Evolutionary conservation across 257 asterid genomes (phyloP), one percentile per base, ranked within the genome.

Genomic region (Penstemon davidsonii): DNA sequence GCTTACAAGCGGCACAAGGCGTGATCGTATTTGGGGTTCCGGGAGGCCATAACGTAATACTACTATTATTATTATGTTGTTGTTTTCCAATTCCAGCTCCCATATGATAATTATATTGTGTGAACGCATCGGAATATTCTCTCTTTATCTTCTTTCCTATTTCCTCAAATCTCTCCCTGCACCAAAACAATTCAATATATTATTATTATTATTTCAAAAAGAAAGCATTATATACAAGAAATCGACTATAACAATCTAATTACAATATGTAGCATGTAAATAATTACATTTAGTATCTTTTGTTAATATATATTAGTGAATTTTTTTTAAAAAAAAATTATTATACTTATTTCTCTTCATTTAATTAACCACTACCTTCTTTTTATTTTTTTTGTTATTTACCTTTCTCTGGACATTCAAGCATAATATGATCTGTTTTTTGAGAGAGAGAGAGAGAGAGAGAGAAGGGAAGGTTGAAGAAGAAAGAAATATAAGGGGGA

Each of bases 401-500:
- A 90, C 97, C 96, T 90, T 80, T 88, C 88, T 81, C 86, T 81
- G 83, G 96, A 90, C 97, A 90, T 88, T 88, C 94, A 88, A 79
- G 94, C 96, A 88, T 90, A 78, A 87, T 84, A 73, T 25, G 33
- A 25, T 82, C 76, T 69, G 72, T 52, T 67, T 61, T 68, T 67
- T 62, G 71, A 79, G 78, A 38, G 77, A 66, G 82, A 62, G 74
- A 62, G 70, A 50, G 76, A 64, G 61, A 59, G 61, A 46, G 79
- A 66, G 72, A 62, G 73, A 65, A 5, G 6, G 4, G 62, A 41
- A 65, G 74, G 69, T 57, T 33, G 63, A 70, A 68, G 76, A 62
- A 56, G 76, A 62, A 56, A 74, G 80, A 76, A 67, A 65, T 68
- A 60, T 54, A 73, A 62, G 45, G 54, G 37, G 50, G 41, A 1